phyloP scores from a whole-genome alignment of 2,329 filamentous ascomycete genomes.

The Aspergillus sp. region DNA sequence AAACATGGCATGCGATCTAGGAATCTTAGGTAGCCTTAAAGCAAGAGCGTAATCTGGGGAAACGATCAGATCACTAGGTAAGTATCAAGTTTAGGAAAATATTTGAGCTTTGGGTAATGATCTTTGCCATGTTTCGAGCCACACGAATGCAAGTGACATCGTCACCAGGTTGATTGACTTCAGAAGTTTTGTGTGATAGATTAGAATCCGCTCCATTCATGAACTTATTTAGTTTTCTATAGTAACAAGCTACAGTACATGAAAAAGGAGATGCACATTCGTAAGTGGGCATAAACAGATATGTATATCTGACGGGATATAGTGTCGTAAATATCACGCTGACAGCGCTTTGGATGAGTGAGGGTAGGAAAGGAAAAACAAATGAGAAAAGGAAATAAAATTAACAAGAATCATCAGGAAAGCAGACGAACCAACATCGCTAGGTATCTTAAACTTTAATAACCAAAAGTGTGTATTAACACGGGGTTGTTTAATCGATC shows the following conservation, averaged over 20 bases:
- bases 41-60: too few relatives aligned
- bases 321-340: constrained; percentile 21
- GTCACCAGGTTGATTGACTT: too few relatives aligned
- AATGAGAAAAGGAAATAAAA: constrained; percentile 24
- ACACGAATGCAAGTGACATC: too few relatives aligned
- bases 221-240: too few relatives aligned
- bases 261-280: constrained; percentile 15
- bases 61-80: too few relatives aligned
- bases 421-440: not conserved
- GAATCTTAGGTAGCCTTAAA: too few relatives aligned
- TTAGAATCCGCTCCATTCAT: too few relatives aligned
- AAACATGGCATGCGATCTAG: too few relatives aligned
- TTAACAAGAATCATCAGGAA: not conserved
- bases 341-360: constrained; percentile 34
- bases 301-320: constrained; percentile 14
- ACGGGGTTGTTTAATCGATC: constrained; percentile 32
- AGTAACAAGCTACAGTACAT: constrained; percentile 12
- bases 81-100: too few relatives aligned
- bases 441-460: not conserved
- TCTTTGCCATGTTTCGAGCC: too few relatives aligned
- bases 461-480: not conserved
- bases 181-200: too few relatives aligned
- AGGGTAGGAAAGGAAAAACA: constrained; percentile 19
- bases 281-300: constrained; percentile 14
- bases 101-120: too few relatives aligned